Conservation (phyloP, 75 land plant genomes). For the Pinus taeda region DNA sequence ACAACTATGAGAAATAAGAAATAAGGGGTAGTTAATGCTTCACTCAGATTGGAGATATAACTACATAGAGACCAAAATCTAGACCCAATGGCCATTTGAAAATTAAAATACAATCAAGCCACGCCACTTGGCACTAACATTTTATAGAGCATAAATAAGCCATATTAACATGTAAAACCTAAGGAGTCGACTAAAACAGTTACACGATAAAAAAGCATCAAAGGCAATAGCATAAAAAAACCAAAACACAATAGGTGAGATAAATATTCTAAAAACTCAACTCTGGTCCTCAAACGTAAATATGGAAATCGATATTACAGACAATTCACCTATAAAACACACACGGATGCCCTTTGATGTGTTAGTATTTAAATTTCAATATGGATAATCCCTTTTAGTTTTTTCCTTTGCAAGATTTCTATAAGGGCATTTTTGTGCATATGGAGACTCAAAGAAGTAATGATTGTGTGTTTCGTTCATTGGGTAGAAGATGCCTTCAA, state of each 20-base stretch:
- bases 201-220: no score
- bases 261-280: background rate
- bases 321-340: background rate
- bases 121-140: background rate
- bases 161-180: background rate
- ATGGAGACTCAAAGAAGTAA: no score
- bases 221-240: background rate
- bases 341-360: background rate
- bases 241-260: background rate
- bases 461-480: no score
- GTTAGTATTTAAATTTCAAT: background rate
- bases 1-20: no score
- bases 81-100: background rate
- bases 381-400: background rate
- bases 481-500: no score
- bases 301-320: background rate
- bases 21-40: no score
- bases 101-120: background rate
- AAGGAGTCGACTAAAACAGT: background rate
- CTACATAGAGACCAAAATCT: background rate
- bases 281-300: no score
- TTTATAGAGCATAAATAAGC: background rate
- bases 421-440: no score
- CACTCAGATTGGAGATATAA: no score
- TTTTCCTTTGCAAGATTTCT: background rate